Conservation (phyloP, 1,139 yeast genomes). For the Diutina rugosa region DNA sequence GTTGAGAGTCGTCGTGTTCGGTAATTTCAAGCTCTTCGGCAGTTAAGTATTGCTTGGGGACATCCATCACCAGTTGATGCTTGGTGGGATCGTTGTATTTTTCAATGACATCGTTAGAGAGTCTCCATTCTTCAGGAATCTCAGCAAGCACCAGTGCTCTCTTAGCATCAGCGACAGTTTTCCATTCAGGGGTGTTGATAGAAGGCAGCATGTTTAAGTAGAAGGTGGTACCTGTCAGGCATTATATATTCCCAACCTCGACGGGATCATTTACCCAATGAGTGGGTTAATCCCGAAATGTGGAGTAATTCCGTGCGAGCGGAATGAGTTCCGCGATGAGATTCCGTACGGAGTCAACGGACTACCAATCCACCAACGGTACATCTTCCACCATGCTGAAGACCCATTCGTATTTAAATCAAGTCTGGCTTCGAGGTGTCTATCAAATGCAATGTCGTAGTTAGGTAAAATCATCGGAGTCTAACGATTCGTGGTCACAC, state of each 20-base stretch:
- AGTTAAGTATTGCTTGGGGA: conserved; percentile 23
- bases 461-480: too few relatives aligned
- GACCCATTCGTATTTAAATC: too few relatives aligned
- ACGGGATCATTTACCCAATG: not conserved
- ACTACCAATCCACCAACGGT: too few relatives aligned
- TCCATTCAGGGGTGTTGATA: not conserved
- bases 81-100: not conserved
- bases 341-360: not conserved
- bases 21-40: conserved; percentile 35
- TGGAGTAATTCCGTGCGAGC: not conserved
- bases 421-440: too few relatives aligned
- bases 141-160: not conserved
- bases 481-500: too few relatives aligned
- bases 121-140: not conserved
- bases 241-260: not conserved
- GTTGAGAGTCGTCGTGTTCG: conserved; percentile 21
- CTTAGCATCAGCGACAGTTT: not conserved
- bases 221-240: not conserved
- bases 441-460: too few relatives aligned
- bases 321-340: not conserved
- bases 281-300: not conserved
- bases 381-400: too few relatives aligned
- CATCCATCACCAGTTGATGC: not conserved
- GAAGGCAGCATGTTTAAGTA: not conserved
- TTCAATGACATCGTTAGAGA: not conserved